These are phyloP conservation scores for Stachybotrys echinatus DNA, from an alignment of 2,329 filamentous ascomycete genomes.

Conservation along the genomic window DNA sequence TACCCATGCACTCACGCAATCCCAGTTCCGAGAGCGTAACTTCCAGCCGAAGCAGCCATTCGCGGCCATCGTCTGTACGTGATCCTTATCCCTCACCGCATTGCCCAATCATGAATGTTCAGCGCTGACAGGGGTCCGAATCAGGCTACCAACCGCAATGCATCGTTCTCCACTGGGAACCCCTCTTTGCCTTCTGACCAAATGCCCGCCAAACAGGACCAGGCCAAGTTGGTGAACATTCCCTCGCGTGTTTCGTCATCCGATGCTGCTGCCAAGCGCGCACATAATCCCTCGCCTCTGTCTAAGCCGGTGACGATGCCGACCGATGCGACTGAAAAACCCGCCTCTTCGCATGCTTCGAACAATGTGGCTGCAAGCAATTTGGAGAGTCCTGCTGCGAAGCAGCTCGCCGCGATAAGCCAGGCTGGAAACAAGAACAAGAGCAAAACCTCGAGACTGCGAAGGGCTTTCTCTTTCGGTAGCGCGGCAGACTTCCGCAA, in stretches of 20 bases:
- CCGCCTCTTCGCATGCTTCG: conserved; percentile 25
- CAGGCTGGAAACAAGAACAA: conserved; percentile 74
- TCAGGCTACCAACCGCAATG: conserved; percentile 57
- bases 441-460: conserved; percentile 79
- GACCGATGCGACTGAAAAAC: conserved; percentile 38
- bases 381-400: conserved; percentile 65
- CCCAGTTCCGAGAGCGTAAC: conserved; percentile 61
- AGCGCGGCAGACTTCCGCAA: conserved; percentile 87
- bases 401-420: conserved; percentile 81
- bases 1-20: conserved; percentile 35
- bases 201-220: conserved; percentile 43
- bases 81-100: conserved; percentile 13
- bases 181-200: conserved; percentile 47
- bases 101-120: conserved; percentile 40
- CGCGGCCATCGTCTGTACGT: conserved; percentile 64
- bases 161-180: conserved; percentile 46
- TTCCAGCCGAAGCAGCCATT: conserved; percentile 52
- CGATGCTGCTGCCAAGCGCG: conserved; percentile 61
- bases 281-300: conserved; percentile 64
- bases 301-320: conserved; percentile 66
- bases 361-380: conserved; percentile 15
- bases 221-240: conserved; percentile 50
- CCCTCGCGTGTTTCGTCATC: conserved; percentile 59
- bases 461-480: conserved; percentile 93
- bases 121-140: conserved; percentile 41